A percentile compares a stretch with the other conserved stretches of the same genome.
These are phyloP conservation scores for Stromatinia cepivora DNA, from an alignment of 2,329 filamentous ascomycete genomes.

Conservation along the genomic window DNA sequence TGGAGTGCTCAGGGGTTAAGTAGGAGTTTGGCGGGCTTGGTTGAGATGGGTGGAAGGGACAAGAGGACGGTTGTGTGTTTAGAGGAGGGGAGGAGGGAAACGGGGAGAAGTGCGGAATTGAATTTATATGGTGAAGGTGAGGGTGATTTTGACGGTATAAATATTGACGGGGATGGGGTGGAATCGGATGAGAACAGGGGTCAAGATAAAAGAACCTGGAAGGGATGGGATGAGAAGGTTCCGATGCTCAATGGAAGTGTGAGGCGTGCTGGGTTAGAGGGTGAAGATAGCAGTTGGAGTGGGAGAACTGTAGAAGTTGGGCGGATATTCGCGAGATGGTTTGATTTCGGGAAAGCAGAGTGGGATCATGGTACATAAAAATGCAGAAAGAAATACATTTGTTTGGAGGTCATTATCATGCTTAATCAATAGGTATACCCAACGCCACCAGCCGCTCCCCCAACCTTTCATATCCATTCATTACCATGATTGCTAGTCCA, in stretches of 20 bases:
- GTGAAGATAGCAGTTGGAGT: conserved; percentile 55
- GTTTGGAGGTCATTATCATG: conserved; percentile 36
- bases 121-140: not conserved
- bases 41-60: conserved; percentile 57
- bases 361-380: conserved; percentile 38
- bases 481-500: conserved; percentile 24
- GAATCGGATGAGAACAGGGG: not conserved
- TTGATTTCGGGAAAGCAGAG: conserved; percentile 50
- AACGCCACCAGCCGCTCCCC: conserved; percentile 31
- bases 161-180: not conserved
- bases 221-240: conserved; percentile 51
- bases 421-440: conserved; percentile 40
- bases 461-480: conserved; percentile 23
- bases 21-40: conserved; percentile 59
- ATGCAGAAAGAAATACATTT: conserved; percentile 1
- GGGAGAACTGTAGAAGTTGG: conserved; percentile 59
- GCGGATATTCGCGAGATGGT: conserved; percentile 65
- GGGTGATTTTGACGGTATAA: not conserved
- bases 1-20: conserved; percentile 75
- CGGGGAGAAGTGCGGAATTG: not conserved
- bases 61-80: conserved; percentile 49
- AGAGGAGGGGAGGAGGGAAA: conserved; percentile 46
- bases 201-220: conserved; percentile 21
- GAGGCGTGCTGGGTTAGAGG: conserved; percentile 45
- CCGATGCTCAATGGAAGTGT: conserved; percentile 62